Evolutionary conservation across 169 alveolate genomes (phyloP).

Genomic region (Cryptosporidium ubiquitum): DNA sequence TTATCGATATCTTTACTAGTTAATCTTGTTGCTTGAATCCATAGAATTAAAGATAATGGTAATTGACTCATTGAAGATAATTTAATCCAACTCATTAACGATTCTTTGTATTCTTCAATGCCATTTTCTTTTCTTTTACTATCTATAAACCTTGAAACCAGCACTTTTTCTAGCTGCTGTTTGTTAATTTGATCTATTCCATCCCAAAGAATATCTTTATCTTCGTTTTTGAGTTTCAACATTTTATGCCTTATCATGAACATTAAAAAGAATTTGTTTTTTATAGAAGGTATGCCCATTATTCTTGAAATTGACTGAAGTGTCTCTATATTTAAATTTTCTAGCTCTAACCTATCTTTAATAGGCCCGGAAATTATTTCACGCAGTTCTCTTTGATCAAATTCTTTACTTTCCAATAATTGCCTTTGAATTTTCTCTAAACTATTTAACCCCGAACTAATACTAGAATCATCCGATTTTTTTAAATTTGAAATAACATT

Average conservation of each 20-base stretch:
- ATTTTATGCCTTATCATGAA: neutral
- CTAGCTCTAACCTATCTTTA: constrained; percentile 87
- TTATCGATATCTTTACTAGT: neutral
- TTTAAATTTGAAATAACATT: constrained; percentile 80
- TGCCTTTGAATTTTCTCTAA: constrained; percentile 85
- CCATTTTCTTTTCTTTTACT: neutral
- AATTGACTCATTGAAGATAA: neutral
- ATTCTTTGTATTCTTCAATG: neutral
- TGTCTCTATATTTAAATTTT: constrained; percentile 87
- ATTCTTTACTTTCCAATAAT: constrained; percentile 81
- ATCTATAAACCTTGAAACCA: constrained; percentile 14
- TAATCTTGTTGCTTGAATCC: neutral
- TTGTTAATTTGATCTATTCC: neutral
- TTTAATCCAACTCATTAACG: neutral
- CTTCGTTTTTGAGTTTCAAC: constrained; percentile 22
- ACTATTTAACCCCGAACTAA: constrained; percentile 75
- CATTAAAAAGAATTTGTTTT: neutral
- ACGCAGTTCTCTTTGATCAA: constrained; percentile 83
- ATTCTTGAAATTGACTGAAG: constrained; percentile 74
- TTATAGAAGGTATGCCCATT: neutral
- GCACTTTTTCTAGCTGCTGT: neutral
- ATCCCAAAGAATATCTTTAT: constrained; percentile 26
- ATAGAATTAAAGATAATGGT: neutral
- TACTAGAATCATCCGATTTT: constrained; percentile 77
- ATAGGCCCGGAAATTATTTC: constrained; percentile 84